Evolutionary conservation across 2,329 filamentous ascomycete genomes (phyloP).

Genomic region (Incumbomyces delicatus): DNA sequence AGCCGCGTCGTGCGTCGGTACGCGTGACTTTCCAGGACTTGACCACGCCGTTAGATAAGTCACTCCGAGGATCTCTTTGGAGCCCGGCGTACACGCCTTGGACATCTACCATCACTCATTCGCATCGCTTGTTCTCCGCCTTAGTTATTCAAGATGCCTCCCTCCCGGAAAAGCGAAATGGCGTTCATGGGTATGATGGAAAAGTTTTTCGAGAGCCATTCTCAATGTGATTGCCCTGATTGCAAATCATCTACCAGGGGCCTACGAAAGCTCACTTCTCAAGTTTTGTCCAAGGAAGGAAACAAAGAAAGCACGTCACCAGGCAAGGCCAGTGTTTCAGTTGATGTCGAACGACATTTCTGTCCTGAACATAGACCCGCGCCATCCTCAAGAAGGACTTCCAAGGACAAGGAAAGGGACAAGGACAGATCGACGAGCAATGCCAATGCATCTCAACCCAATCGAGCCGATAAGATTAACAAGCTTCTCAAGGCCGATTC

Average conservation of each 20-base stretch:
- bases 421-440: slow-evolving; percentile 1
- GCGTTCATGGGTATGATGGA: slow-evolving; percentile 10
- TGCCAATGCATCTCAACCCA: neutral
- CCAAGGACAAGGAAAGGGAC: slow-evolving; percentile 6
- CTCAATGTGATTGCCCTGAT: slow-evolving; percentile 4
- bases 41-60: too few relatives aligned
- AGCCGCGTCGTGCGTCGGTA: too few relatives aligned
- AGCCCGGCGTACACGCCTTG: too few relatives aligned
- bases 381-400: neutral
- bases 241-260: slow-evolving; percentile 3
- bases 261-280: neutral
- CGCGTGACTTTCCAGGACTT: too few relatives aligned
- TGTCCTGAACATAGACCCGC: slow-evolving; percentile 6
- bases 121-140: too few relatives aligned
- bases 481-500: slow-evolving; percentile 7
- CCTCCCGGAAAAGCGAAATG: neutral
- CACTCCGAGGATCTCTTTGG: too few relatives aligned
- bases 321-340: neutral
- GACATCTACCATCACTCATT: too few relatives aligned
- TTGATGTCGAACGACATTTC: neutral
- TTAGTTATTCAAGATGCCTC: neutral
- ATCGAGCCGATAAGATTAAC: slow-evolving; percentile 8
- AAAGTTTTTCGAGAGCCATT: slow-evolving; percentile 4
- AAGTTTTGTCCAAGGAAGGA: neutral
- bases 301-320: slow-evolving; percentile 3